Evolutionary conservation across 2,329 filamentous ascomycete species (phyloP), one percentile per base, ranked within the genome.

Genomic region (Cadophora malorum): DNA sequence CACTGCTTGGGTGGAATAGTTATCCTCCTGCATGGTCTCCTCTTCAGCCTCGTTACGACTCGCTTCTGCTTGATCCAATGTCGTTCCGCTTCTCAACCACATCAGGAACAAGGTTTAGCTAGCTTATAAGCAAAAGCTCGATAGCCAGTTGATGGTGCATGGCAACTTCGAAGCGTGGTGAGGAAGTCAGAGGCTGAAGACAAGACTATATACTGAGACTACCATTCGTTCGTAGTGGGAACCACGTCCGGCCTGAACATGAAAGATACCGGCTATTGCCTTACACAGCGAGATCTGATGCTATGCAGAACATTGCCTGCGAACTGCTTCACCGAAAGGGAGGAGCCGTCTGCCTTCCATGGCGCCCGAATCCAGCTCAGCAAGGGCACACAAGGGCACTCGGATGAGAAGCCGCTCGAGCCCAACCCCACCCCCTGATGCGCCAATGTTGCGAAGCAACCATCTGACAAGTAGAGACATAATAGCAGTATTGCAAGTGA

Each of bases 21-120:
- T 56, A 16, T 68, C 67, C 7, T 69, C 67, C 35, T 67, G 50
- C 65, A 64, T 64, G 35, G 14, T 58, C 12, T 35, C 53, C 10
- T 23, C 52, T 28, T 23, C 59, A 63, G 67, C 28, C 50, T 61
- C 53, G 50, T 23, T 28, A 45, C 25, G 47, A 31, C 25, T 63
- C 4, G 64, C 41, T 14, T 59, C 55, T 45, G 52, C 35, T 64
- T 50, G 53, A 23, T 52, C 61, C 53, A 41, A 33, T 16, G 28
- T 31, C 47, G 52, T 60, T 35, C 69, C 63, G 61, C 67, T 72
- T 62, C 69, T 67, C 47, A 70, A 41, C 65, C 45, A 63, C 71
- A 70, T 71, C n/a, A 33, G 47, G 45, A 14, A 38, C 7, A 61
- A 52, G 31, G n/a, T 59, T n/a, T 35, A 31, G 58, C 47, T 63